A percentile compares a stretch with the other conserved stretches of the same genome.
These are phyloP conservation scores for Fusarium palustre DNA, from an alignment of 2,329 filamentous ascomycete genomes.

Conservation along the genomic window DNA sequence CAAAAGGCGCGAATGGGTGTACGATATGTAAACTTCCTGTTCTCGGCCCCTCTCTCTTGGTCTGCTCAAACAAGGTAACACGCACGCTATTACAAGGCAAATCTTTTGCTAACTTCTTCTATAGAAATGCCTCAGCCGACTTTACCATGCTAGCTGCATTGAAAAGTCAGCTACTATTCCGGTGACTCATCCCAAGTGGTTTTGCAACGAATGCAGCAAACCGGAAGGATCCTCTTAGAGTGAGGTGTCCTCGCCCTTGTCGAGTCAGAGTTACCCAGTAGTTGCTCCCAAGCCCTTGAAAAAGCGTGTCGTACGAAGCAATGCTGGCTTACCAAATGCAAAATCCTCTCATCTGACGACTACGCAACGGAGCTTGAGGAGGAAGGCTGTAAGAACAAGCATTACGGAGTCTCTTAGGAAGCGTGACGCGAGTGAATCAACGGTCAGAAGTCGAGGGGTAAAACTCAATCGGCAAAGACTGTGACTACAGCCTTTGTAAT, in stretches of 20 bases:
- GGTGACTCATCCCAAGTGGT: slow-evolving; percentile 55
- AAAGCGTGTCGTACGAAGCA: not conserved
- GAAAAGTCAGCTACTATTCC: slow-evolving; percentile 52
- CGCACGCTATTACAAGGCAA: not conserved
- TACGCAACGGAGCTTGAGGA: slow-evolving; percentile 14
- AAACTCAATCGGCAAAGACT: slow-evolving; percentile 7
- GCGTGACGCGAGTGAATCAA: not conserved
- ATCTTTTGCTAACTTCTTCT: slow-evolving; percentile 27
- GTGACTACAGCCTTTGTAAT: not conserved
- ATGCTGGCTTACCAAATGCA: slow-evolving; percentile 2
- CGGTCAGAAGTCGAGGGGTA: slow-evolving; percentile 12
- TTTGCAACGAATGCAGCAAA: slow-evolving; percentile 58
- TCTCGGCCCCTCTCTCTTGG: slow-evolving; percentile 59
- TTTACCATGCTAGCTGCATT: slow-evolving; percentile 64
- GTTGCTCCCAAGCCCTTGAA: not conserved
- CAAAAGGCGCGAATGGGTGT: slow-evolving; percentile 60
- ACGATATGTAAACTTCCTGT: slow-evolving; percentile 62
- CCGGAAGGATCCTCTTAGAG: slow-evolving; percentile 44
- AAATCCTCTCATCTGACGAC: slow-evolving; percentile 9
- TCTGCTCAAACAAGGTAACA: slow-evolving; percentile 64
- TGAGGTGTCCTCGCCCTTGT: slow-evolving; percentile 35
- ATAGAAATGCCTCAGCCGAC: slow-evolving; percentile 57
- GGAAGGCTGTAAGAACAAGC: not conserved
- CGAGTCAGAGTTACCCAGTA: slow-evolving; percentile 11
- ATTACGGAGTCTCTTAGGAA: not conserved